Evolutionary conservation across 2,329 filamentous ascomycete species (phyloP).

Genomic region (Westerdykella aurantiaca): DNA sequence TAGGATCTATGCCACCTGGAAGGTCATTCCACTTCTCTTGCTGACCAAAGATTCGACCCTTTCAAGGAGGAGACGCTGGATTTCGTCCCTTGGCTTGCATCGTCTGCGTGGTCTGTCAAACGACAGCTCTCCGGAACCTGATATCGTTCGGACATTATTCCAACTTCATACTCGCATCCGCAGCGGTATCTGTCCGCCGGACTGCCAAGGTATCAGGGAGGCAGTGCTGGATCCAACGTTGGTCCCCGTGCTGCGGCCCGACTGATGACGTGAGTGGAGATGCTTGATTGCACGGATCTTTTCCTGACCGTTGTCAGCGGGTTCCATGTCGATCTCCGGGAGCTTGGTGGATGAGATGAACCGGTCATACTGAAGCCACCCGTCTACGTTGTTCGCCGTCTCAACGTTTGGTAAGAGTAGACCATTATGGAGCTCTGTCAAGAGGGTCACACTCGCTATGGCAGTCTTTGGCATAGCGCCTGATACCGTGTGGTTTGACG

Average conservation of each 20-base stretch:
- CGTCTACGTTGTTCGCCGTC: not conserved
- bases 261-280: not conserved
- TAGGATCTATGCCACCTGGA: too few relatives aligned
- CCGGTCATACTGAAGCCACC: not conserved
- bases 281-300: slow-evolving; percentile 4
- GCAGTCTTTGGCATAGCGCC: too few relatives aligned
- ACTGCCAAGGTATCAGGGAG: not conserved
- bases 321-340: slow-evolving; percentile 8
- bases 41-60: slow-evolving; percentile 5
- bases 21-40: not conserved
- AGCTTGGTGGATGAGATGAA: not conserved
- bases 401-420: too few relatives aligned
- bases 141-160: slow-evolving; percentile 8
- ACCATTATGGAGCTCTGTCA: too few relatives aligned
- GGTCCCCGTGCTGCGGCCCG: not conserved
- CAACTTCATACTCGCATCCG: slow-evolving; percentile 3
- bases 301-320: slow-evolving; percentile 3
- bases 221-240: not conserved
- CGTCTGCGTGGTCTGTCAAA: slow-evolving; percentile 4
- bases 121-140: not conserved
- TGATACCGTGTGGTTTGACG: too few relatives aligned
- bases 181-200: not conserved
- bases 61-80: slow-evolving; percentile 1
- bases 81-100: slow-evolving; percentile 4
- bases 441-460: too few relatives aligned